Evolutionary conservation across 2,329 filamentous ascomycete species (phyloP).

Genomic region (Saccharata proteae): DNA sequence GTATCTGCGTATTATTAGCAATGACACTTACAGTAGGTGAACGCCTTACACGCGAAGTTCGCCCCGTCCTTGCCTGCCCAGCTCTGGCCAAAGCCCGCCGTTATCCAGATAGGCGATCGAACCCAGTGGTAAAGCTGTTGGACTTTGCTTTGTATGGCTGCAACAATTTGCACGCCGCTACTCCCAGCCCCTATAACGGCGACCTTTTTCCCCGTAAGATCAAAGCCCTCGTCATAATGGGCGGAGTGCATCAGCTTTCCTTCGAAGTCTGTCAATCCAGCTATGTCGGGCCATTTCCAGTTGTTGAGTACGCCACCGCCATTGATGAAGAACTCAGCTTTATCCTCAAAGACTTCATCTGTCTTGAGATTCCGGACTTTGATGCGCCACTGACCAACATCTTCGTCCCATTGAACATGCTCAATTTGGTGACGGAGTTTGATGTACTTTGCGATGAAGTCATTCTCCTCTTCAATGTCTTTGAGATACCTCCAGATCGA

Average conservation of each 20-base stretch:
- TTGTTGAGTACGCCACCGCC: slow-evolving; percentile 33
- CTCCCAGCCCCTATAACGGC: background rate
- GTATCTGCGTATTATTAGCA: slow-evolving; percentile 16
- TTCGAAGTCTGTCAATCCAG: slow-evolving; percentile 30
- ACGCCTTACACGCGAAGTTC: slow-evolving; percentile 32
- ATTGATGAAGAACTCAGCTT: slow-evolving; percentile 31
- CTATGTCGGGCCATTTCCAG: slow-evolving; percentile 33
- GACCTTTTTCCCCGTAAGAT: slow-evolving; percentile 12
- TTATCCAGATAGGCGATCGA: slow-evolving; percentile 27
- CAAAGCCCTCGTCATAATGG: slow-evolving; percentile 28
- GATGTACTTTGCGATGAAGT: slow-evolving; percentile 35
- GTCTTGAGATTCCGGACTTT: slow-evolving; percentile 23
- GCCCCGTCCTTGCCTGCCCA: slow-evolving; percentile 35
- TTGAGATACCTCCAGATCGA: too few species aligned
- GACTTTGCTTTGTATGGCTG: background rate
- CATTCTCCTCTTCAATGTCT: too few species aligned
- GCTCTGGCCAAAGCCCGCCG: slow-evolving; percentile 34
- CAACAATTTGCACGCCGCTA: background rate
- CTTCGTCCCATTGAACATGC: slow-evolving; percentile 32
- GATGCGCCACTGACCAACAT: slow-evolving; percentile 27
- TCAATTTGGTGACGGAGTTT: slow-evolving; percentile 34
- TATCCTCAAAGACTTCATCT: slow-evolving; percentile 20
- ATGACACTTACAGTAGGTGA: background rate
- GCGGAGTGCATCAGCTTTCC: slow-evolving; percentile 33
- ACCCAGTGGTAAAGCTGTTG: background rate